These are phyloP conservation scores for Gossypium laxum DNA, from an alignment of 441 rosid species.

Conservation along the genomic window DNA sequence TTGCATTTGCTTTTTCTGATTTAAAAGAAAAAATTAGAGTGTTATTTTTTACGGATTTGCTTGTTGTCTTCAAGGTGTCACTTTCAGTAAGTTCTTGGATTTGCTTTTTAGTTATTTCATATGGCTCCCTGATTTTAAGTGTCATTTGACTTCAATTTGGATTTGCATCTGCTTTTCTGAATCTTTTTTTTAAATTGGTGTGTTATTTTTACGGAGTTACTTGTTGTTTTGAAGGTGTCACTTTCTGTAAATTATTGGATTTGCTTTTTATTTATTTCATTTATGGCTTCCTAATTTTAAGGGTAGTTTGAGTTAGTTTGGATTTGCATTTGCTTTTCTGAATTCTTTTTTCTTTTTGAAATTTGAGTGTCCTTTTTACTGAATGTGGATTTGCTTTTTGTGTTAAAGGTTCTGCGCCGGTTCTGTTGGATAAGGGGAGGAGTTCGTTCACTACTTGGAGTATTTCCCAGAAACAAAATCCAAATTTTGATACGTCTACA, in stretches of 20 bases:
- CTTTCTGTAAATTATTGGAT: not conserved
- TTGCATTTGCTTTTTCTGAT: not conserved
- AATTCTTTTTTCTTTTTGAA: not conserved
- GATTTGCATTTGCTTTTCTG: slow-evolving; percentile 10
- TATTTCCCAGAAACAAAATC: slow-evolving; percentile 33
- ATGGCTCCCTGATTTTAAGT: not conserved
- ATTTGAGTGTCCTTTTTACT: slow-evolving; percentile 10
- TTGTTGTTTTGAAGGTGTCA: not conserved
- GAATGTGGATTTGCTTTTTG: slow-evolving; percentile 12
- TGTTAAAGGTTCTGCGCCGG: slow-evolving; percentile 43
- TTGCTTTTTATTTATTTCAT: not conserved
- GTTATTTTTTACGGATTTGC: not conserved
- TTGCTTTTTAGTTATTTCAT: not conserved
- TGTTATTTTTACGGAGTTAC: not conserved
- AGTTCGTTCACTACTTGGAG: slow-evolving; percentile 41
- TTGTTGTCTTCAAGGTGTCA: not conserved
- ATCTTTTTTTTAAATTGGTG: not conserved
- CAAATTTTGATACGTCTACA: slow-evolving; percentile 30
- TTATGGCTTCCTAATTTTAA: not conserved
- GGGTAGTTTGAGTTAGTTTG: not conserved
- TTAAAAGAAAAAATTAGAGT: not conserved
- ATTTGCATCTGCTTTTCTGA: slow-evolving; percentile 7
- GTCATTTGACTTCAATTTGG: not conserved
- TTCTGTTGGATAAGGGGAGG: slow-evolving; percentile 42
- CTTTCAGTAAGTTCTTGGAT: not conserved